A percentile compares a stretch with the other conserved stretches of the same genome.
Evolutionary conservation across 1,284 basidiomycete species (phyloP).

Genomic region (Tilletia indica): DNA sequence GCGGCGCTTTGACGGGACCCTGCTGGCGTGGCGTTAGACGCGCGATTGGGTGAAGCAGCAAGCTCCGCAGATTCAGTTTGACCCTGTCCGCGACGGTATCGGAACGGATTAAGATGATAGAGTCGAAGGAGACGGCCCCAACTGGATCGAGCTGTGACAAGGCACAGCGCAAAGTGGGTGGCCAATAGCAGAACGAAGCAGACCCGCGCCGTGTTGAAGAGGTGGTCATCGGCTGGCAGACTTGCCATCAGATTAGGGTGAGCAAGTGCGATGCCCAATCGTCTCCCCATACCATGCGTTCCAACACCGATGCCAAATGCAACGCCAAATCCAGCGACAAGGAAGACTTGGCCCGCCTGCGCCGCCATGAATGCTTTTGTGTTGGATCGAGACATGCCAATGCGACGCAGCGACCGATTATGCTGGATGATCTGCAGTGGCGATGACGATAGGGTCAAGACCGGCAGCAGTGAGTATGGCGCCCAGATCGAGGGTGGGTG

Average conservation of each 20-base stretch:
- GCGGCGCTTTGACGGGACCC: background rate
- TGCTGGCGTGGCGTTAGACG: background rate
- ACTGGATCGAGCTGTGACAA: constrained; percentile 46
- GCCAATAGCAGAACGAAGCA: constrained; percentile 44
- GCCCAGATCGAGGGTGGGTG: constrained; percentile 48
- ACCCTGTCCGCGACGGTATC: background rate
- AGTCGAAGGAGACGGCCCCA: constrained; percentile 47
- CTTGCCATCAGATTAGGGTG: constrained; percentile 45
- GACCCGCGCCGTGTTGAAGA: constrained; percentile 39
- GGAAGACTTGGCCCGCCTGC: constrained; percentile 43
- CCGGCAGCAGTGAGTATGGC: constrained; percentile 49
- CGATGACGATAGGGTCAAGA: constrained; percentile 48
- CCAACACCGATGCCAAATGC: constrained; percentile 44
- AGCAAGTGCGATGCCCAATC: constrained; percentile 28
- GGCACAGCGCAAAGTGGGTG: constrained; percentile 46
- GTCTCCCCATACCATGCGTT: constrained; percentile 35
- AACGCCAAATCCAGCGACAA: constrained; percentile 36
- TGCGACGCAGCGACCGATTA: constrained; percentile 46
- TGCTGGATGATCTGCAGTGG: constrained; percentile 53
- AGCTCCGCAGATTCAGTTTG: background rate
- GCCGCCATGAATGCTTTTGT: constrained; percentile 47
- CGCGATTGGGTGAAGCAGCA: background rate
- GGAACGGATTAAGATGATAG: constrained; percentile 41
- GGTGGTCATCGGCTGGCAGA: constrained; percentile 41
- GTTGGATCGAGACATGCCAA: constrained; percentile 44